phyloP scores from a whole-genome alignment of 768 basidiomycete genomes.

The Rhodotorula graminis region DNA sequence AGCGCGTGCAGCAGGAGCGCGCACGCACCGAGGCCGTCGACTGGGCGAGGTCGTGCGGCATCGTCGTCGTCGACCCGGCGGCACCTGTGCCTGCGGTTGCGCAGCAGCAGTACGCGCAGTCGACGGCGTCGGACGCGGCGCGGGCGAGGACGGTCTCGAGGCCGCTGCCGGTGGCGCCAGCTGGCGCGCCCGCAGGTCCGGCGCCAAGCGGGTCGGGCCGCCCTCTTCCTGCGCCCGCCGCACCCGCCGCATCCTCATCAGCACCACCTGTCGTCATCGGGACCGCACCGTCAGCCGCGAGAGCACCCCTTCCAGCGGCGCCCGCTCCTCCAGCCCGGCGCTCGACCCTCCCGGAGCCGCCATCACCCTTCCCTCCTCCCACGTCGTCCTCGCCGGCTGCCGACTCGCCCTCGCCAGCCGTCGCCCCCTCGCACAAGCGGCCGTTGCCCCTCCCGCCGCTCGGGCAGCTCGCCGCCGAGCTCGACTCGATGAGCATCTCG shows the following conservation, averaged over 20 bases:
- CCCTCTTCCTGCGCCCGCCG: neutral
- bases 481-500: neutral
- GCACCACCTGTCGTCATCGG: too few relatives aligned
- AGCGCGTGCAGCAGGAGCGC: slow-evolving; percentile 2
- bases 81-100: too few relatives aligned
- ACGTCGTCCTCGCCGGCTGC: too few relatives aligned
- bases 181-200: neutral
- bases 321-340: neutral
- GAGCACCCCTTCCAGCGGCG: neutral
- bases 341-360: neutral
- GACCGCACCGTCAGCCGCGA: too few relatives aligned
- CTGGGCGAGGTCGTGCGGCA: slow-evolving; percentile 22
- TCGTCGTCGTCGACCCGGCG: neutral
- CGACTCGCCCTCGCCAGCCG: too few relatives aligned
- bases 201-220: too few relatives aligned
- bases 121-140: too few relatives aligned
- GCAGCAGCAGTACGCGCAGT: neutral
- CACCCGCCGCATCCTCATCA: neutral
- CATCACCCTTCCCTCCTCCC: neutral
- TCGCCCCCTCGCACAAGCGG: neutral
- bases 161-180: neutral
- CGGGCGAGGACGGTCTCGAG: neutral
- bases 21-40: slow-evolving; percentile 32
- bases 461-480: neutral
- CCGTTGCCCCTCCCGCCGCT: neutral